phyloP scores from a whole-genome alignment of 176 grass and related monocot genomes.

The Musa beccarii region DNA sequence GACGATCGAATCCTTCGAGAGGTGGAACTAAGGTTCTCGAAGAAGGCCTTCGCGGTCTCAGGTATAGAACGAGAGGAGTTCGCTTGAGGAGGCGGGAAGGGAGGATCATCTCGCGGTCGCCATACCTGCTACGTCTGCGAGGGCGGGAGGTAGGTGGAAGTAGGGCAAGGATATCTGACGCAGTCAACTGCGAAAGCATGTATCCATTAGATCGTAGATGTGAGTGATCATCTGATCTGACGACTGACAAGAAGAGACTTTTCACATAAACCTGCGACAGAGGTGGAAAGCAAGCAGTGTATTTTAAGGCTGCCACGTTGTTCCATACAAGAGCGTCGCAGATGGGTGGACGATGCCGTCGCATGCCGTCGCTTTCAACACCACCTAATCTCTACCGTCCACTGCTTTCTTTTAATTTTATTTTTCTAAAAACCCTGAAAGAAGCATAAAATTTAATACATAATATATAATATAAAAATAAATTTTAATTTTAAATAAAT shows the following conservation, averaged over 20 bases:
- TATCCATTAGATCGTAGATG: not conserved
- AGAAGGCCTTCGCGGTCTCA: not conserved
- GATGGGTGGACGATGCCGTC: not conserved
- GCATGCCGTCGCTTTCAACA: not conserved
- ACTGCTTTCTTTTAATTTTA: not conserved
- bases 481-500: no score
- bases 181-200: not conserved
- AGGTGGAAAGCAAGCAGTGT: not conserved
- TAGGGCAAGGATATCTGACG: not conserved
- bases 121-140: not conserved
- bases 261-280: no score
- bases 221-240: not conserved
- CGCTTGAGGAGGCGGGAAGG: not conserved
- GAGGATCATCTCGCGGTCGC: not conserved
- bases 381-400: not conserved
- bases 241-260: not conserved
- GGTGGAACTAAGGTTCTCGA: not conserved
- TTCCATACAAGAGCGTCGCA: not conserved
- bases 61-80: not conserved
- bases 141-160: not conserved
- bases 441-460: no score
- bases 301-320: not conserved
- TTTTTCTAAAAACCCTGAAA: no score
- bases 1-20: not conserved
- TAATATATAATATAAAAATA: no score